Evolutionary conservation across 768 basidiomycete genomes (phyloP), one percentile per base, ranked within the genome.

Genomic region (Hypsizygus marmoreus): DNA sequence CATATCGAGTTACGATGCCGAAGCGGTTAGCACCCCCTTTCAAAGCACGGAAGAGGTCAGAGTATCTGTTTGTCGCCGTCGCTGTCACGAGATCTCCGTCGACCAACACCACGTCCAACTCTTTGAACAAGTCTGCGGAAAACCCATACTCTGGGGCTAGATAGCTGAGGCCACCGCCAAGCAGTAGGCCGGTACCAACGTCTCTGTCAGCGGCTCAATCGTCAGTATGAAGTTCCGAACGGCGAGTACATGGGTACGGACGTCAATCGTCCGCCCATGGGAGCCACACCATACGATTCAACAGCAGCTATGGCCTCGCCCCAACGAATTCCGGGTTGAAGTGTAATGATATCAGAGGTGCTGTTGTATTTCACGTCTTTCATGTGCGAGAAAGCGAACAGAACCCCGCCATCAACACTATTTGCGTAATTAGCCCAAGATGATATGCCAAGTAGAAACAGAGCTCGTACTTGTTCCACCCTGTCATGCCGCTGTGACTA

Each of bases 21-120:
- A 74, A 73, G 9, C 73, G 63, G 56, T 70, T 74, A 3, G 61
- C 73, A n/a, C 73, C 72, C 4, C 73, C 73, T 50, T 74, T 74
- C 39, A 76, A 58, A 3, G 73, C 72, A 29, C 66, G 63, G 58
- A 76, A 74, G 14, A 76, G 63, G 47, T 75, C 73, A 2, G 67
- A 57, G 38, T 72, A 69, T 51, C 67, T 39, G 41, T 76, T 75
- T 3, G 59, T 65, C 5, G 63, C 65, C 1, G 62, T 75, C 1
- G 71, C 73, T 6, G 73, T 74, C 8, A 76, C 69, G 2, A 71
- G 45, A 14, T 62, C 45, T 2, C 74, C 74, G 25, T 59, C 65
- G 3, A 70, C 70, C 8, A 74, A 60, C 10, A 76, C 73, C 8
- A 76, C 70, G 42, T 76, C 74, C 11, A 70, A 52, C 36, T 68